Conservation (phyloP, 2,329 filamentous ascomycete genomes). For the Ploettnerulaceae sp. region DNA sequence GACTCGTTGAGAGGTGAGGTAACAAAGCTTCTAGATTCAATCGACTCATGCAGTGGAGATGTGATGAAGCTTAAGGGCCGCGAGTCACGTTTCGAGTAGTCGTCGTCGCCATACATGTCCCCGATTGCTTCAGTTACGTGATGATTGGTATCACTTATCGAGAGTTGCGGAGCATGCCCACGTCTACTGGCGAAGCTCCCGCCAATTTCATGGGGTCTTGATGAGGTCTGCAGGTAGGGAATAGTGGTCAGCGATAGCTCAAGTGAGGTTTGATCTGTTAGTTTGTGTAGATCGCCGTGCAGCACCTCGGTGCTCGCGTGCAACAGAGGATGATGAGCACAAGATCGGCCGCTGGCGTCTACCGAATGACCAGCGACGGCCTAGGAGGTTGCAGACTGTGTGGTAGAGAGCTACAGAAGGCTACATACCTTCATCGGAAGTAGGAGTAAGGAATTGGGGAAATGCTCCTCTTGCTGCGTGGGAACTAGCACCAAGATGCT, state of each 20-base stretch:
- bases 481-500: constrained; percentile 29
- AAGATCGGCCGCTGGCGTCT: constrained; percentile 8
- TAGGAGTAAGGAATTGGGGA: constrained; percentile 19
- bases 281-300: constrained; percentile 14
- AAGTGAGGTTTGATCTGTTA: constrained; percentile 10
- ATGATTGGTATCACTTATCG: constrained; percentile 64
- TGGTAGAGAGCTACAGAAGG: constrained; percentile 8
- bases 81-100: constrained; percentile 47
- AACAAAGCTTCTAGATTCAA: constrained; percentile 45
- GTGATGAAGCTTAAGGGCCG: constrained; percentile 55
- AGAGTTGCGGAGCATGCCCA: constrained; percentile 33
- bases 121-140: constrained; percentile 74
- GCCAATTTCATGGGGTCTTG: constrained; percentile 35
- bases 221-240: constrained; percentile 31
- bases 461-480: constrained; percentile 30
- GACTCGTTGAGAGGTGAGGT: constrained; percentile 41
- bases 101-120: constrained; percentile 63
- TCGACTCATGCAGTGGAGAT: constrained; percentile 41
- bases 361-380: constrained; percentile 5
- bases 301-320: constrained; percentile 22
- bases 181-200: constrained; percentile 34
- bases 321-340: constrained; percentile 14
- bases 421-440: constrained; percentile 33
- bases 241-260: constrained; percentile 23
- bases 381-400: background rate